phyloP scores from a whole-genome alignment of 2,329 filamentous ascomycete species.

The Aspergillus pseudoviridinutans region DNA sequence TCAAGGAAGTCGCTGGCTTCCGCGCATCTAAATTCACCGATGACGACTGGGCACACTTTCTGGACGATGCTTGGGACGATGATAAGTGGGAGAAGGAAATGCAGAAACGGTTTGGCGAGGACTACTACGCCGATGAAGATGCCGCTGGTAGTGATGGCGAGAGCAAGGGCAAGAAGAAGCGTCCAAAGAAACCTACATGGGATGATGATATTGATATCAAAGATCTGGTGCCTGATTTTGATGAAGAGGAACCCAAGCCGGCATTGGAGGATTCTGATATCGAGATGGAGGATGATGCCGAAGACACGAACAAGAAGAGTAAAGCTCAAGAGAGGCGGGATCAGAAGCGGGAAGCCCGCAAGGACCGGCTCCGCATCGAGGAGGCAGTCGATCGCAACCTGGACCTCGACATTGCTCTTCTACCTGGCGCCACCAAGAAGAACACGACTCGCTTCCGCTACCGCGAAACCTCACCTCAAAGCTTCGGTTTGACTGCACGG shows the following conservation, averaged over 20 bases:
- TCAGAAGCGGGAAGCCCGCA: constrained; percentile 68
- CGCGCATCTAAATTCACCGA: constrained; percentile 63
- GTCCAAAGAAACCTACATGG: constrained; percentile 80
- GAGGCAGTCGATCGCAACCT: constrained; percentile 78
- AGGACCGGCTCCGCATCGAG: constrained; percentile 79
- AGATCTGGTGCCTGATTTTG: constrained; percentile 82
- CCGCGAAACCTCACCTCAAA: constrained; percentile 84
- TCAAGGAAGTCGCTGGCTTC: constrained; percentile 83
- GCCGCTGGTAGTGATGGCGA: constrained; percentile 47
- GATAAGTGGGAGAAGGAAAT: constrained; percentile 89
- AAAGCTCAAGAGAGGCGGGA: constrained; percentile 50
- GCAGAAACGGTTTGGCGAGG: constrained; percentile 79
- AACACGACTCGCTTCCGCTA: constrained; percentile 69
- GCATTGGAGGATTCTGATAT: constrained; percentile 56
- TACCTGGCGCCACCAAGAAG: constrained; percentile 52
- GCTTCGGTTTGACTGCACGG: constrained; percentile 81
- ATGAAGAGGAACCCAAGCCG: constrained; percentile 63
- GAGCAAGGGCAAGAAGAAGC: constrained; percentile 52
- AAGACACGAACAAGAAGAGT: constrained; percentile 44
- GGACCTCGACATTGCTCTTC: constrained; percentile 64
- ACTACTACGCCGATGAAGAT: constrained; percentile 76
- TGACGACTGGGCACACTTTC: constrained; percentile 77
- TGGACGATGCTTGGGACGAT: constrained; percentile 86
- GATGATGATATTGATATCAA: constrained; percentile 98
- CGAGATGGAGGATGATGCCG: constrained; percentile 40